Conservation (phyloP, 106 monocot species). For the Posidonia australis region DNA sequence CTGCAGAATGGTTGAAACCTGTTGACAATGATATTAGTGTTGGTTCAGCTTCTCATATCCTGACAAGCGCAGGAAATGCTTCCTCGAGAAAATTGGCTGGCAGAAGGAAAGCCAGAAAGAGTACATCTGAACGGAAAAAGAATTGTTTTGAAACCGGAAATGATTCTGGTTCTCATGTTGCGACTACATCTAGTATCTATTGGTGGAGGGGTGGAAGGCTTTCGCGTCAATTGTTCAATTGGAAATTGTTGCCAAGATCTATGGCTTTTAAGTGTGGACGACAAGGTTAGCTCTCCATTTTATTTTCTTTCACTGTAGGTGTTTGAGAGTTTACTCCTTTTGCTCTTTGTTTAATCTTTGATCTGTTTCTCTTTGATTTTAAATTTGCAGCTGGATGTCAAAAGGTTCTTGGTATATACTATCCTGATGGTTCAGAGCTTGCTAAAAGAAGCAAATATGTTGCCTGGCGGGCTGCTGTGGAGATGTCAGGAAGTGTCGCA, state of each 20-base stretch:
- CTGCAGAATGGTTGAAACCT: constrained; percentile 66
- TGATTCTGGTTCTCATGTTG: constrained; percentile 11
- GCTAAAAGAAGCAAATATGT: constrained; percentile 73
- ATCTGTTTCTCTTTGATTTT: background rate
- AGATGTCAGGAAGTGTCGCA: constrained; percentile 66
- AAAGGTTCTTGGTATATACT: constrained; percentile 62
- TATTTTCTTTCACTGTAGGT: background rate
- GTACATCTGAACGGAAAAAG: constrained; percentile 27
- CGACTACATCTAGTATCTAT: constrained; percentile 29
- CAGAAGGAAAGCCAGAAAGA: constrained; percentile 43
- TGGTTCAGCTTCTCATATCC: constrained; percentile 54
- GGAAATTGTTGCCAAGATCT: constrained; percentile 66
- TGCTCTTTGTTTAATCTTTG: background rate
- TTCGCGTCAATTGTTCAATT: constrained; percentile 73
- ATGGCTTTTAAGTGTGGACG: constrained; percentile 57
- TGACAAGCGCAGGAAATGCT: constrained; percentile 21
- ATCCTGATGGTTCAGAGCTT: constrained; percentile 67
- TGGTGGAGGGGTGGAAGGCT: constrained; percentile 97
- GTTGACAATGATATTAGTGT: constrained; percentile 45
- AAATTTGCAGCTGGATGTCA: constrained; percentile 62
- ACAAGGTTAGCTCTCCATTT: constrained; percentile 45
- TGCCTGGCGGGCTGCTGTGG: constrained; percentile 80
- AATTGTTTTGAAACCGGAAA: constrained; percentile 13
- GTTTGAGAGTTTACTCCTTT: background rate
- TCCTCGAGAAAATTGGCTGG: constrained; percentile 20